Evolutionary conservation across 1,139 yeast genomes (phyloP), one percentile per base, ranked within the genome.

Genomic region (Pichia cactophila): DNA sequence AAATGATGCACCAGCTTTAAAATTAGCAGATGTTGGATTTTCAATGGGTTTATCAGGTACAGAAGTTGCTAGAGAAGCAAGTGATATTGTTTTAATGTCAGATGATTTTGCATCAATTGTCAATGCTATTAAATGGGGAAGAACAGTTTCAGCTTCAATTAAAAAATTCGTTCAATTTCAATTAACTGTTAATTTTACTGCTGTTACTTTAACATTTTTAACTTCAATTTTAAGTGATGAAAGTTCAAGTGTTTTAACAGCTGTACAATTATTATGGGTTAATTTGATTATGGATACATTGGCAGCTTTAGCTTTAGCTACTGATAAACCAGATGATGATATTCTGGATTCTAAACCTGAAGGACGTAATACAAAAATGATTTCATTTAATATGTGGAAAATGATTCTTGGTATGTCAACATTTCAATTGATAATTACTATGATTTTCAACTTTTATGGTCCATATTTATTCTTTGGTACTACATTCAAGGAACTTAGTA

Each of bases 71-170:
- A 78, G 95, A 65, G 96, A 88, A 65, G 96, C 96, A 6, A 85
- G 95, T n/a, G 96, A 88, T 69, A 88, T 88, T 59, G 86, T 88
- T 58, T 75, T 88, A 60, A 88, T 88, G 95, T 89, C 95, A 38
- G 98, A 92, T 69, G 95, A 92, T 70, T 92, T 92, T 63, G 76
- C 90, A 10, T 92, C 95, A 50, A 92, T 92, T 66, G 97, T 92
- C 46, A 88, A 88, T 67, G 99, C 98, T n/a, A 87, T 92, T 62
- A 87, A 88, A 69, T 94, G 98, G 98, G 99, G 99, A 51, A 80
- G 99, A 67, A 90, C 97, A 48, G 98, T 94, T 54, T 86, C 95
- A 20, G 83, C 85, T 36, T 89, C 97, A 2, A 95, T 92, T 63
- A 88, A 89, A 67, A 92, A 92, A 67, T 92, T 92, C 63, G 83